Evolutionary conservation across 108 stramenopile species (phyloP), one percentile per base, ranked within the genome.

Genomic region (Fragilariopsis cylindrus): DNA sequence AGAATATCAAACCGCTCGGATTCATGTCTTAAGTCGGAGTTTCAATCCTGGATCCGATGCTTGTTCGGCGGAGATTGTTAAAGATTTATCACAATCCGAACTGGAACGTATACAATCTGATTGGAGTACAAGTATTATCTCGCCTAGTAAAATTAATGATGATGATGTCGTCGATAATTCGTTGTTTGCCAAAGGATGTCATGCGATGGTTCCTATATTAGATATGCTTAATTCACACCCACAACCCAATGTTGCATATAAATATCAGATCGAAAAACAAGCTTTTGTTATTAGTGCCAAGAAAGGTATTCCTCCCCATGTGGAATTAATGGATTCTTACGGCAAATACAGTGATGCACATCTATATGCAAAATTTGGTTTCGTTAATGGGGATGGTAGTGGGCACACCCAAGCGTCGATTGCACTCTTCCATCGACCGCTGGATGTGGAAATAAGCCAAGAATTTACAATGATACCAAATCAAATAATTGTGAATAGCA

Each of bases 171-270:
- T 76, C 65, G 73, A 40, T 44, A 45, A 55, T 40, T 45, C 69
- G 30, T 80, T 87, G 15, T 80, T 87, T 39, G 45, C 80, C 16
- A 71, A 75, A 52, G 88, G 88, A 42, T 89, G 90, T n/a, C 76
- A 87, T 67, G 85, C 89, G 7, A 70, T 95, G 90, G 84, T 86
- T 60, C 94, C 94, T 2, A 88, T 95, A 15, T 70, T 95, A 48
- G 94, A 95, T 60, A 83, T 88, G 88, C 86, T 88, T 69, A 85
- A 95, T 81, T 87, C 87, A 44, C 94, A 95, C 69, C 86, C 91
- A 13, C 78, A 81, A 39, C 87, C 94, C 8, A 92, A 92, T 72
- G 90, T 88, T 2, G 72, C 46, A 9, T 92, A 80, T 52, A 72
- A 72, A 9, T 92, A 89, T 71, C 72, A 88, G 43, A n/a, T 71